phyloP scores from a whole-genome alignment of 2,329 filamentous ascomycete species.

The Colletotrichum scovillei region DNA sequence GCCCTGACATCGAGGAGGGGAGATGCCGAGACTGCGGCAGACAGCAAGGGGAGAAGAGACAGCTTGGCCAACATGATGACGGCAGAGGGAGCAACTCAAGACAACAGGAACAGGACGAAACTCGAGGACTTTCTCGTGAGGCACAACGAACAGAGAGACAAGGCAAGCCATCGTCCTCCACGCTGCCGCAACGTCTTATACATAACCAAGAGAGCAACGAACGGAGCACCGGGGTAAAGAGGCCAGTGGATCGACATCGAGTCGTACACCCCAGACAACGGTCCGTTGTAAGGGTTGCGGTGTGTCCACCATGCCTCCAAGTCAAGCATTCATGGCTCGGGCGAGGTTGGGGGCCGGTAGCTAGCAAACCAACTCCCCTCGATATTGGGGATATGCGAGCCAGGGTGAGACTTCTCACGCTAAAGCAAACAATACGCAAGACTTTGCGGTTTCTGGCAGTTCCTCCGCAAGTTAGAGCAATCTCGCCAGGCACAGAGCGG shows the following conservation, averaged over 20 bases:
- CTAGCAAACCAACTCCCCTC: neutral
- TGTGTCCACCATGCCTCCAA: neutral
- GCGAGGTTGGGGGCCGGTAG: conserved; percentile 1
- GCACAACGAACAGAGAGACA: conserved; percentile 1
- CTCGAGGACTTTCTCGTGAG: conserved; percentile 21
- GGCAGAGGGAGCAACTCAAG: neutral
- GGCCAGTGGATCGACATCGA: conserved; percentile 17
- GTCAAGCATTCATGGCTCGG: neutral
- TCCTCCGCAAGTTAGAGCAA: conserved; percentile 17
- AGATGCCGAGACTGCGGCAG: conserved; percentile 31
- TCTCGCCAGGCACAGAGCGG: conserved; percentile 4
- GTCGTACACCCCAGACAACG: conserved; percentile 7
- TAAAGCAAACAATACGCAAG: conserved; percentile 12
- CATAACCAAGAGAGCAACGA: conserved; percentile 4
- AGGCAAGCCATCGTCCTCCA: neutral
- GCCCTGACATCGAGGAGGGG: conserved; percentile 23
- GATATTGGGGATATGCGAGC: conserved; percentile 1
- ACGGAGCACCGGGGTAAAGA: neutral
- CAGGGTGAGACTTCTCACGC: conserved; percentile 10
- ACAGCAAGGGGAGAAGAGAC: conserved; percentile 33
- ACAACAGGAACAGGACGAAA: neutral
- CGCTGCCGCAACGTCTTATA: conserved; percentile 26
- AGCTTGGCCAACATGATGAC: conserved; percentile 37
- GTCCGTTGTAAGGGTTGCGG: conserved; percentile 9
- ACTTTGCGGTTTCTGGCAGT: conserved; percentile 22